A percentile compares a stretch with the other conserved stretches of the same genome.
Evolutionary conservation across 2,329 filamentous ascomycete species (phyloP).

Genomic region (Nannizziopsis barbatae): DNA sequence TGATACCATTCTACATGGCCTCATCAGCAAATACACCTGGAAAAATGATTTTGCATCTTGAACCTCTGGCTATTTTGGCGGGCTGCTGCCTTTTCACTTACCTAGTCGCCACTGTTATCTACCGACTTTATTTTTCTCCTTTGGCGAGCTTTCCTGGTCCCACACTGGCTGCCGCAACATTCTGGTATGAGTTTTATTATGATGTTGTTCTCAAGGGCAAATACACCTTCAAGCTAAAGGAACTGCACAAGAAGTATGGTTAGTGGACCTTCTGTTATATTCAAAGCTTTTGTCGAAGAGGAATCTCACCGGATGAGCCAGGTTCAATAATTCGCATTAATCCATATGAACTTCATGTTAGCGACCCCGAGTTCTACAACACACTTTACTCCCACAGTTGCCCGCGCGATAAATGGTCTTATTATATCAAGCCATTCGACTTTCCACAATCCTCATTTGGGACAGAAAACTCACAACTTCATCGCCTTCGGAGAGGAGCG

Average conservation of each 20-base stretch:
- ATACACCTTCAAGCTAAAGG: slow-evolving; percentile 24
- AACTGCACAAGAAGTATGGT: slow-evolving; percentile 26
- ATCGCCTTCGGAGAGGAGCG: slow-evolving; percentile 21
- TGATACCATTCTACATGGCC: too few species aligned
- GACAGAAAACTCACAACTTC: slow-evolving; percentile 19
- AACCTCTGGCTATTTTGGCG: background rate
- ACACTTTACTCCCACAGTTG: slow-evolving; percentile 19
- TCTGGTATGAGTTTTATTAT: slow-evolving; percentile 24
- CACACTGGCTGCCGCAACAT: slow-evolving; percentile 19
- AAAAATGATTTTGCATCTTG: too few species aligned
- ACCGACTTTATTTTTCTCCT: slow-evolving; percentile 20
- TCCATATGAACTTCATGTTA: slow-evolving; percentile 20
- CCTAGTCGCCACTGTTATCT: slow-evolving; percentile 10
- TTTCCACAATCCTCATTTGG: slow-evolving; percentile 24
- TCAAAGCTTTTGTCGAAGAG: too few species aligned
- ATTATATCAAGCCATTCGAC: slow-evolving; percentile 20
- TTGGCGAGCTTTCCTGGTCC: slow-evolving; percentile 22
- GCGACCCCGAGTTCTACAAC: slow-evolving; percentile 19
- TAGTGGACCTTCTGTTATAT: background rate
- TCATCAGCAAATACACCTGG: too few species aligned
- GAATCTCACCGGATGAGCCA: background rate
- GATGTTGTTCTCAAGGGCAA: slow-evolving; percentile 20
- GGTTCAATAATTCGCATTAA: slow-evolving; percentile 21
- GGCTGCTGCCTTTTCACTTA: background rate
- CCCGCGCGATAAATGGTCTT: slow-evolving; percentile 19